These are phyloP conservation scores for Stentor coeruleus DNA, from an alignment of 73 alveolate species.

Conservation along the genomic window DNA sequence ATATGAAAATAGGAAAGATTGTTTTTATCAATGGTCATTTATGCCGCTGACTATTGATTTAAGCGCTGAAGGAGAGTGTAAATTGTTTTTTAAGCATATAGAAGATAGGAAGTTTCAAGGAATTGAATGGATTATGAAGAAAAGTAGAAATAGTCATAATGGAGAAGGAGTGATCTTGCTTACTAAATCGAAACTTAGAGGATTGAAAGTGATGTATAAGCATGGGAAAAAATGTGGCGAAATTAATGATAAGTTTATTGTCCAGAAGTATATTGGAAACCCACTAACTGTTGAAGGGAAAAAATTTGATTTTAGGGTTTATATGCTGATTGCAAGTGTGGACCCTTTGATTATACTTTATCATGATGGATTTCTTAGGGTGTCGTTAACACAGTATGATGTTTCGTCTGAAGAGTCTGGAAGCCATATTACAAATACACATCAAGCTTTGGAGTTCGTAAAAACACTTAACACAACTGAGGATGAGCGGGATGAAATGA, in stretches of 20 bases:
- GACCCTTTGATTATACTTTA: conserved; percentile 30
- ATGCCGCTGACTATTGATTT: conserved; percentile 10
- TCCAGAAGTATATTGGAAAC: conserved; percentile 58
- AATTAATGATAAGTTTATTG: conserved; percentile 62
- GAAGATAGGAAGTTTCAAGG: no score
- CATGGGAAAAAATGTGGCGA: conserved; percentile 34
- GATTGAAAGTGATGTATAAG: background rate
- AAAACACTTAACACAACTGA: conserved; percentile 5
- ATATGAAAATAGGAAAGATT: conserved; percentile 11
- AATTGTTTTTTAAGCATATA: background rate
- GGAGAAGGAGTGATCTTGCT: conserved; percentile 21
- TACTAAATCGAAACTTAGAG: background rate
- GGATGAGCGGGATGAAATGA: conserved; percentile 15
- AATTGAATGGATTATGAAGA: conserved; percentile 1
- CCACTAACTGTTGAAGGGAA: conserved; percentile 32
- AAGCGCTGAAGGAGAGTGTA: conserved; percentile 22
- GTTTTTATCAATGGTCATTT: conserved; percentile 24
- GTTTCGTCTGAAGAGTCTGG: conserved; percentile 23
- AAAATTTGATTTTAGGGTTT: conserved; percentile 37
- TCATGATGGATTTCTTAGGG: conserved; percentile 38
- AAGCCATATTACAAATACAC: conserved; percentile 30
- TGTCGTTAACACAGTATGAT: conserved; percentile 24
- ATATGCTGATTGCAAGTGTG: conserved; percentile 29
- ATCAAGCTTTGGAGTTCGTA: conserved; percentile 25
- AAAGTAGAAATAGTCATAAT: conserved; percentile 18